Conservation (phyloP, 345 rosid genomes). For the Conringia planisiliqua region DNA sequence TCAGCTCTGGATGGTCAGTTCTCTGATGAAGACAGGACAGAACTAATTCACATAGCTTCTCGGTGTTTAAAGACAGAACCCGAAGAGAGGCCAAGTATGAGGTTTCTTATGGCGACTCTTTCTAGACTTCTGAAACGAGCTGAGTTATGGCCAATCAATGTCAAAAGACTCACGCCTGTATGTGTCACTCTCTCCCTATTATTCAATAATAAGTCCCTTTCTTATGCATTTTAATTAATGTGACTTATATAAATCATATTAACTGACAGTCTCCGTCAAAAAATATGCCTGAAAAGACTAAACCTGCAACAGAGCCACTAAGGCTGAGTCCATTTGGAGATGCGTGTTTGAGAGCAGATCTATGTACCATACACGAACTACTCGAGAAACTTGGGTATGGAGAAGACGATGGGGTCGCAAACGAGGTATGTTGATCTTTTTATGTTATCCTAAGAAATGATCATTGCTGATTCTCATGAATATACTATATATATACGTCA, state of each 20-base stretch:
- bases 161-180: slow-evolving; percentile 18
- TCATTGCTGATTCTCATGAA: slow-evolving; percentile 13
- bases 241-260: neutral
- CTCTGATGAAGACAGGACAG: slow-evolving; percentile 94
- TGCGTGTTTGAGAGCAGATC: slow-evolving; percentile 76
- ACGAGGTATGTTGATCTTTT: slow-evolving; percentile 50
- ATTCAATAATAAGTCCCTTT: slow-evolving; percentile 28
- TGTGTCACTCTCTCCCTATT: slow-evolving; percentile 38
- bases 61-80: slow-evolving; percentile 91
- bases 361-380: slow-evolving; percentile 78
- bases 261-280: slow-evolving; percentile 58
- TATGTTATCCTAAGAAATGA: neutral
- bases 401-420: slow-evolving; percentile 73
- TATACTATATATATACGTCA: neutral
- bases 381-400: slow-evolving; percentile 74
- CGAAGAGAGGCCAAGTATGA: slow-evolving; percentile 89
- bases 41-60: slow-evolving; percentile 75
- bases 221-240: slow-evolving; percentile 2
- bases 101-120: slow-evolving; percentile 72
- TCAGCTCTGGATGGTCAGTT: slow-evolving; percentile 93
- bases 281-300: slow-evolving; percentile 54
- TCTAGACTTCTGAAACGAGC: slow-evolving; percentile 77
- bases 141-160: slow-evolving; percentile 50
- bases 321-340: slow-evolving; percentile 71
- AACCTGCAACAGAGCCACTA: slow-evolving; percentile 38